These are phyloP conservation scores for Alternaria triticimaculans DNA, from an alignment of 2,329 filamentous ascomycete species.

Conservation along the genomic window DNA sequence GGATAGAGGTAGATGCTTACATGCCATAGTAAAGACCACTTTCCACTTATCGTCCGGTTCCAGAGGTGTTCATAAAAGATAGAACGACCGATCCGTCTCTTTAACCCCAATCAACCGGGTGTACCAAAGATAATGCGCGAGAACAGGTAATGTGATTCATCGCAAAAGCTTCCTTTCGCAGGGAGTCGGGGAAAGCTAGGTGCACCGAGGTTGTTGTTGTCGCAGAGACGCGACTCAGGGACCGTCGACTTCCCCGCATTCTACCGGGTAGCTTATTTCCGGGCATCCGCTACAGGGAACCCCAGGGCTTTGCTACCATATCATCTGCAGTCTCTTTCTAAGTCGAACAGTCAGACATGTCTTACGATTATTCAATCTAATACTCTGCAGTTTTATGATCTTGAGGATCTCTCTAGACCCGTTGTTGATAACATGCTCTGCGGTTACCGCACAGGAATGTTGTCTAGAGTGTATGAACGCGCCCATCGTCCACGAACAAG, in stretches of 20 bases:
- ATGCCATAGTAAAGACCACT: slow-evolving; percentile 5
- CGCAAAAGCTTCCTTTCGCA: neutral
- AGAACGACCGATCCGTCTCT: neutral
- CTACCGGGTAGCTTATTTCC: neutral
- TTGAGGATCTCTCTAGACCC: neutral
- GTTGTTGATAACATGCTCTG: neutral
- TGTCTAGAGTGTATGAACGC: neutral
- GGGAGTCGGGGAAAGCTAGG: neutral
- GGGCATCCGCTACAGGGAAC: neutral
- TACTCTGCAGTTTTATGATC: neutral
- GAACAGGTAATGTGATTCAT: neutral
- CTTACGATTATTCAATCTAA: too few species aligned
- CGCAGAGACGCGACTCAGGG: neutral
- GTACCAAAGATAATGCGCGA: neutral
- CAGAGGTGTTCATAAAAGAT: neutral
- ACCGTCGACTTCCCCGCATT: slow-evolving; percentile 1
- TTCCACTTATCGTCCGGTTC: neutral
- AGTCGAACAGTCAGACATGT: too few species aligned
- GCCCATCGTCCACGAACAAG: neutral
- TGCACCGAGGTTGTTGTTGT: slow-evolving; percentile 6
- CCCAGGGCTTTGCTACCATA: too few species aligned
- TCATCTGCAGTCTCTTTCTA: neutral
- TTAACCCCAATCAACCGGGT: neutral
- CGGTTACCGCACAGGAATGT: neutral
- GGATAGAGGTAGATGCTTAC: slow-evolving; percentile 7